A percentile compares a stretch with the other conserved stretches of the same genome.
Conservation (phyloP, 2,329 filamentous ascomycete genomes). For the Cadophora luteo-olivacea region DNA sequence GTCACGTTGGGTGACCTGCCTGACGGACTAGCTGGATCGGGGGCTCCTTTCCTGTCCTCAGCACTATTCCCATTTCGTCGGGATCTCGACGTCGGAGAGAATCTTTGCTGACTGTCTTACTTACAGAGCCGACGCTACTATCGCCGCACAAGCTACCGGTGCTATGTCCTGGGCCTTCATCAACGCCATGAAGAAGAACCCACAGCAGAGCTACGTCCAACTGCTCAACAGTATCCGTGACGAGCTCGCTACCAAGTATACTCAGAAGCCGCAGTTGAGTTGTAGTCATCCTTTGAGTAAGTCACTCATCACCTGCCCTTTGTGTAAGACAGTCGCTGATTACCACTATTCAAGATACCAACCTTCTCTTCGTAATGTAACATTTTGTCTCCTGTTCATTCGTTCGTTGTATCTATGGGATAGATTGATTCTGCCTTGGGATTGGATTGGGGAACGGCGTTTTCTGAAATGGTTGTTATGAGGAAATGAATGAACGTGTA, state of each 20-base stretch:
- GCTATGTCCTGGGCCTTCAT: conserved; percentile 99
- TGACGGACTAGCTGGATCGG: conserved; percentile 17
- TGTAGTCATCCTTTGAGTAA: conserved; percentile 94
- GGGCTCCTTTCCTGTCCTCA: background rate
- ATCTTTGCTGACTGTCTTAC: conserved; percentile 33
- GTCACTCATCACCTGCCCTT: conserved; percentile 14
- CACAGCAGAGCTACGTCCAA: conserved; percentile 94
- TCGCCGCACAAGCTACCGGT: conserved; percentile 84
- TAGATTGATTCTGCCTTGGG: background rate
- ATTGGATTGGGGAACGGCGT: background rate
- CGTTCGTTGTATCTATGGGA: background rate
- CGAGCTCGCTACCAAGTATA: conserved; percentile 84
- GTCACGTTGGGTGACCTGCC: conserved; percentile 43
- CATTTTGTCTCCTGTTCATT: background rate
- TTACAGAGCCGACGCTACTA: conserved; percentile 83
- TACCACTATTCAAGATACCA: conserved; percentile 56
- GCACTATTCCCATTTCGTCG: background rate
- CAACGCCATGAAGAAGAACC: conserved; percentile 86
- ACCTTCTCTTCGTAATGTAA: conserved; percentile 68
- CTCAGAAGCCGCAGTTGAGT: conserved; percentile 94
- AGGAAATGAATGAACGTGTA: background rate
- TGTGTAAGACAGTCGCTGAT: background rate
- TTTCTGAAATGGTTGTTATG: background rate
- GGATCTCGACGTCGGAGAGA: background rate
- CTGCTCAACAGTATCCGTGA: conserved; percentile 95